Conservation (phyloP, 345 rosid species). For the Atalantia buxifolia region DNA sequence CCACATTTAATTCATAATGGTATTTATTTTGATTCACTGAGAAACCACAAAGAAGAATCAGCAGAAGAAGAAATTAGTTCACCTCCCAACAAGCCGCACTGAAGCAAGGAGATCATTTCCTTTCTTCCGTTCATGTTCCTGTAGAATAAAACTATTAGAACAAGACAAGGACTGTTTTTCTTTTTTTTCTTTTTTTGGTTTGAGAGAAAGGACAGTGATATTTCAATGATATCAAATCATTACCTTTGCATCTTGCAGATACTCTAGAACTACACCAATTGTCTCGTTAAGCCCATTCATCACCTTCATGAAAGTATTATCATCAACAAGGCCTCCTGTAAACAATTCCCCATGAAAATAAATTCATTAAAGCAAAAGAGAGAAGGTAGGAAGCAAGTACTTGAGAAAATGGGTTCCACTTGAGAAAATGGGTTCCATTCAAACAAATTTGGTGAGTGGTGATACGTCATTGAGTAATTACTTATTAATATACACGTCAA, state of each 20-base stretch:
- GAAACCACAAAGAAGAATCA: background rate
- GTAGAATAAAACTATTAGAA: constrained; percentile 21
- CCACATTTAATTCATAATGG: background rate
- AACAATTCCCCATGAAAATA: constrained; percentile 1
- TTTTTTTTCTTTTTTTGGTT: too few relatives aligned
- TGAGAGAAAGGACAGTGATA: background rate
- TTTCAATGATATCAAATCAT: background rate
- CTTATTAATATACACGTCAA: background rate
- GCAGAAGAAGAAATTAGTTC: constrained; percentile 13
- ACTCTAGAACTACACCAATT: constrained; percentile 60
- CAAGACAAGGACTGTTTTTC: constrained; percentile 5
- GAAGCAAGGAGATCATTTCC: constrained; percentile 96
- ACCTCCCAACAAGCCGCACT: constrained; percentile 86
- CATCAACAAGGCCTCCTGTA: constrained; percentile 49
- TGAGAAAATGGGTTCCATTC: background rate
- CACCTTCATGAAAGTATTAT: constrained; percentile 46
- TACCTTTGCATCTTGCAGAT: constrained; percentile 88
- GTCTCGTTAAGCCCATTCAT: constrained; percentile 73
- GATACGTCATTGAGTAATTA: background rate
- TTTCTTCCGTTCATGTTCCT: constrained; percentile 76
- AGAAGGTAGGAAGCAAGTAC: background rate
- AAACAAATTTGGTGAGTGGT: background rate
- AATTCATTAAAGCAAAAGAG: background rate
- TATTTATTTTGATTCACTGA: background rate
- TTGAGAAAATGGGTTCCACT: background rate